Evolutionary conservation across 2,329 filamentous ascomycete species (phyloP), one percentile per base, ranked within the genome.

Genomic region (Taxawa tesnikishii): DNA sequence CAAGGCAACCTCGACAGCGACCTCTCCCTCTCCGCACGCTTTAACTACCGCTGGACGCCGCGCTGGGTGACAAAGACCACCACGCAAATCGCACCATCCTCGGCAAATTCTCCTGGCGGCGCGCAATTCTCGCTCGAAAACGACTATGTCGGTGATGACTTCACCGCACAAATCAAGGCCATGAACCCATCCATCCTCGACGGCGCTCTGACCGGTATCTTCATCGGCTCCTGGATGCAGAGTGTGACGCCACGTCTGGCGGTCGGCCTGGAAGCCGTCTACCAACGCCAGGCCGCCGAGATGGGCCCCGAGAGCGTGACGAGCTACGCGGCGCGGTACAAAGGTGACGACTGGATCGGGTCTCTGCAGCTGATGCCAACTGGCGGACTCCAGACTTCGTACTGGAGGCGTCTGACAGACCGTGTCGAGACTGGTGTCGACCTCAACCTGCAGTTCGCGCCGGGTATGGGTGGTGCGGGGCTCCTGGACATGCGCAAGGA

Each of bases 341-440:
- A 85, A 70, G 72, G 81, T 37, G 68, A 74, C 34, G 87, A 94
- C 54, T 98, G 88, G 87, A 79, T 94, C 53, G 88, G 82, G 32
- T 92, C 81, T 42, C 83, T 80, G 43, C 88, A 94, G 63, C 67
- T 94, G 34, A 78, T 92, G 55, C 82, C 83, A 25, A 83, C 88
- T 59, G 87, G 90, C 38, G 83, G 79, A 39, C 63, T 98, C 43
- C 88, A 82, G 58, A 79, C 85, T 27, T 88, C 85, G 19, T 98
- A 90, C 74, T 98, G 90, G 90, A 77, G 81, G 56, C 79, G 73
- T 51, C 63, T 98, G 46, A 90, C 85, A 15, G 90, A 96, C 45
- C 90, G 87, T 63, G 85, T 98, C 18, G 88, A 96, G 66, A 88
- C 85, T 40, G 90, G 90, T 60, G 83, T 93, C 46, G 88, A 96